Conservation (phyloP, 495 filamentous ascomycete genomes). For the Trichocladium uniseriatum region DNA sequence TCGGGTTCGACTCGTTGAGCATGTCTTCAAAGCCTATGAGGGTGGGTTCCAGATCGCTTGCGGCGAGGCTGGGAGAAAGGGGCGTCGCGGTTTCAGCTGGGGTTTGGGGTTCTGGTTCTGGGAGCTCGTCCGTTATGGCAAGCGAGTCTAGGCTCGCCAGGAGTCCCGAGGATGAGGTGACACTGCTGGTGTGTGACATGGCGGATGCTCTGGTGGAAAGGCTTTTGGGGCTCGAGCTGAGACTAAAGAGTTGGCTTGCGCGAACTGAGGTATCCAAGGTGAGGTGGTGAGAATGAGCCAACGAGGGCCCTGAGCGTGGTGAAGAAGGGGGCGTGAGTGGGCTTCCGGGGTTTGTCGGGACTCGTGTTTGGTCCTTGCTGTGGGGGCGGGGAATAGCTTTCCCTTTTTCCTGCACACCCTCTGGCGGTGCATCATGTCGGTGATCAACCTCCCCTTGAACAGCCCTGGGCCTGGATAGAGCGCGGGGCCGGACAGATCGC, state of each 20-base stretch:
- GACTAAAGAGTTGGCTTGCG: background rate
- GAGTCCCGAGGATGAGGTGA: background rate
- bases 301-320: background rate
- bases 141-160: constrained; percentile 1
- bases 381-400: background rate
- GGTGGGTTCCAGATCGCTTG: too few species aligned
- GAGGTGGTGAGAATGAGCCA: background rate
- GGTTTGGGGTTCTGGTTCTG: too few species aligned
- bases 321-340: constrained; percentile 8
- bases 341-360: too few species aligned
- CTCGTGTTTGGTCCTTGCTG: too few species aligned
- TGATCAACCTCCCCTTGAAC: background rate
- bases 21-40: background rate
- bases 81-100: background rate
- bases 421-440: background rate
- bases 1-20: background rate
- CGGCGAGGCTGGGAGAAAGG: too few species aligned
- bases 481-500: background rate
- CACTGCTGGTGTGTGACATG: background rate
- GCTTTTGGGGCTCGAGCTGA: background rate
- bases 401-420: background rate
- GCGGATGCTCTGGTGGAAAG: background rate
- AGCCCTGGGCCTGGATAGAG: background rate
- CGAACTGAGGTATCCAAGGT: background rate
- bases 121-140: background rate